Evolutionary conservation across 306 rosid species (phyloP).

Genomic region (Dryas alaskensis): DNA sequence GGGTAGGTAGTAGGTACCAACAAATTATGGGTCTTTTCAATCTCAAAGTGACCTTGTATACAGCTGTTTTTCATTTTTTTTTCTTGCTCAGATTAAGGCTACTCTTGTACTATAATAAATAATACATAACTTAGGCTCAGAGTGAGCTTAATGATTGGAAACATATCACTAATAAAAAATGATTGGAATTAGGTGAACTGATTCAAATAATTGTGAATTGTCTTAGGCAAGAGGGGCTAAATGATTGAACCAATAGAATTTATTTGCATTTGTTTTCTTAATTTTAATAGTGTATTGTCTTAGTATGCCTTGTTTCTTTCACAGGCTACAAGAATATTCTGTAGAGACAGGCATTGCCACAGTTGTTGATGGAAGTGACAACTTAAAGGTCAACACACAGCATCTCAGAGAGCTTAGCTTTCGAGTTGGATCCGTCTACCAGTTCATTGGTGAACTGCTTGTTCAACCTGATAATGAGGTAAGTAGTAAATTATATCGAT

Average conservation of each 20-base stretch:
- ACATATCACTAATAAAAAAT: constrained; percentile 14
- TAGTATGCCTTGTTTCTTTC: constrained; percentile 10
- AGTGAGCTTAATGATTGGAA: constrained; percentile 14
- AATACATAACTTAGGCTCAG: not conserved
- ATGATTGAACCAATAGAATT: constrained; percentile 18
- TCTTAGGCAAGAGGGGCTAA: constrained; percentile 1
- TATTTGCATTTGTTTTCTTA: not conserved
- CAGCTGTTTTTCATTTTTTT: no score
- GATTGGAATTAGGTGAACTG: constrained; percentile 19
- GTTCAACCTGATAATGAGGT: constrained; percentile 68
- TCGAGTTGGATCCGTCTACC: constrained; percentile 67
- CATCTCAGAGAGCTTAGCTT: constrained; percentile 60
- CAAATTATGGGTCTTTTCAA: no score
- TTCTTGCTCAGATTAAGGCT: no score
- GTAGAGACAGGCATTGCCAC: constrained; percentile 60
- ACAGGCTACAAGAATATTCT: constrained; percentile 58
- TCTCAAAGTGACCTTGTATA: no score
- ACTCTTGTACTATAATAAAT: not conserved
- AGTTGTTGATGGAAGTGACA: constrained; percentile 52
- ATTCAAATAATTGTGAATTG: constrained; percentile 16
- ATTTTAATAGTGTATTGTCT: not conserved
- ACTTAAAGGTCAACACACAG: constrained; percentile 47
- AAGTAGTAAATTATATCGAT: constrained; percentile 7
- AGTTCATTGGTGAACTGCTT: constrained; percentile 78
- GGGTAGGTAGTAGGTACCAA: no score